Conservation (phyloP, 2,329 filamentous ascomycete genomes). For the Clarireedia sp. region DNA sequence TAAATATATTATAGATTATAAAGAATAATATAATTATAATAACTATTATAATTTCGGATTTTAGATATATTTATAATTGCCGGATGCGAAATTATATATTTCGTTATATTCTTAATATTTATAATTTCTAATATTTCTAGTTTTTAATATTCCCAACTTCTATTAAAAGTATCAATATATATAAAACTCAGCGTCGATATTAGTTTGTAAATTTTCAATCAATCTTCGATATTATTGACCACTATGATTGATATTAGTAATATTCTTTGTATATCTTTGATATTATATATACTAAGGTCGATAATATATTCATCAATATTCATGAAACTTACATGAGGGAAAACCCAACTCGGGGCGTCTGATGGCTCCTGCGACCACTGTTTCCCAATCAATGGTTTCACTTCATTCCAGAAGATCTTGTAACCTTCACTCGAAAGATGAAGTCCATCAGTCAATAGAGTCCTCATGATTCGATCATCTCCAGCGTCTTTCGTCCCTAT, state of each 20-base stretch:
- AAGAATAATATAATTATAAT: too few species aligned
- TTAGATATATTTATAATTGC: too few species aligned
- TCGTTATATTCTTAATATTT: too few species aligned
- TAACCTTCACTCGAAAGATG: constrained; percentile 28
- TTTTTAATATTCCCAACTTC: too few species aligned
- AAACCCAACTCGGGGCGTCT: constrained; percentile 20
- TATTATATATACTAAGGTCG: too few species aligned
- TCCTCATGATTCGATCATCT: constrained; percentile 12
- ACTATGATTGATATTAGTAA: background rate
- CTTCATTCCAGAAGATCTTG: constrained; percentile 21
- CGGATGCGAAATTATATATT: too few species aligned
- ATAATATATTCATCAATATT: too few species aligned
- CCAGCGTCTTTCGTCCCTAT: constrained; percentile 18
- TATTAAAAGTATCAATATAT: too few species aligned
- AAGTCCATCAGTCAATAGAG: constrained; percentile 24
- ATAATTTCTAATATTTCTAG: too few species aligned
- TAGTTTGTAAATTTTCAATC: background rate
- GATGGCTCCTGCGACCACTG: constrained; percentile 19
- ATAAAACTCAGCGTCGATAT: too few species aligned
- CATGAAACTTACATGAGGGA: constrained; percentile 18
- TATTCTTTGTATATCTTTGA: background rate
- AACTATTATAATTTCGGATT: too few species aligned
- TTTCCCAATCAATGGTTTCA: constrained; percentile 20
- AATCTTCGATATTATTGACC: constrained; percentile 6
- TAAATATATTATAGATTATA: too few species aligned